Evolutionary conservation across 1,284 basidiomycete species (phyloP).

Genomic region (Omphalotus olearius): DNA sequence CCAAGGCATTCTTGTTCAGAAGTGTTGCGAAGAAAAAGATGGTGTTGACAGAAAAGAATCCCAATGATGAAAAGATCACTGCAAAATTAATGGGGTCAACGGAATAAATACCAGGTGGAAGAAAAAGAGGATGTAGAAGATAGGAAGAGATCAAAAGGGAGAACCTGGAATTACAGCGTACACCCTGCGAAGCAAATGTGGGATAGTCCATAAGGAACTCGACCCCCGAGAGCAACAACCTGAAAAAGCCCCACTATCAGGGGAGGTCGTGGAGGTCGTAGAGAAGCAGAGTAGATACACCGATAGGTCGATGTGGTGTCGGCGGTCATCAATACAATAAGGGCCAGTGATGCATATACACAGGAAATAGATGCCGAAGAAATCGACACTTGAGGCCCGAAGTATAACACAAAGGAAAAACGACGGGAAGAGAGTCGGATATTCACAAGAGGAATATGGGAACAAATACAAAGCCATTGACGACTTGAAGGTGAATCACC

Average conservation of each 20-base stretch:
- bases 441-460: slow-evolving; percentile 26
- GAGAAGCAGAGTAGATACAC: slow-evolving; percentile 3
- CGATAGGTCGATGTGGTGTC: too few relatives aligned
- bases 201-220: not conserved
- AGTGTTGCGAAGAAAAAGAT: not conserved
- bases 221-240: not conserved
- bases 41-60: slow-evolving; percentile 1
- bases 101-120: slow-evolving; percentile 12
- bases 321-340: slow-evolving; percentile 2
- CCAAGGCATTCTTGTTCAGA: slow-evolving; percentile 1
- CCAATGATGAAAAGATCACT: slow-evolving; percentile 4
- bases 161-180: slow-evolving; percentile 3
- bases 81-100: slow-evolving; percentile 3
- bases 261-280: not conserved
- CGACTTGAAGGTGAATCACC: slow-evolving; percentile 12
- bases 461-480: slow-evolving; percentile 26
- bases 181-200: not conserved
- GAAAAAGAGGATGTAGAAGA: slow-evolving; percentile 4
- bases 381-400: slow-evolving; percentile 6
- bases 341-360: slow-evolving; percentile 7
- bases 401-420: slow-evolving; percentile 20
- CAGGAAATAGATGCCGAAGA: not conserved
- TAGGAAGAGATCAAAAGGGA: slow-evolving; percentile 4
- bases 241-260: not conserved
- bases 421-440: slow-evolving; percentile 20